Base-by-base conservation (phyloP, 179 eudicot genomes). In the Amaranthus tricolor region DNA sequence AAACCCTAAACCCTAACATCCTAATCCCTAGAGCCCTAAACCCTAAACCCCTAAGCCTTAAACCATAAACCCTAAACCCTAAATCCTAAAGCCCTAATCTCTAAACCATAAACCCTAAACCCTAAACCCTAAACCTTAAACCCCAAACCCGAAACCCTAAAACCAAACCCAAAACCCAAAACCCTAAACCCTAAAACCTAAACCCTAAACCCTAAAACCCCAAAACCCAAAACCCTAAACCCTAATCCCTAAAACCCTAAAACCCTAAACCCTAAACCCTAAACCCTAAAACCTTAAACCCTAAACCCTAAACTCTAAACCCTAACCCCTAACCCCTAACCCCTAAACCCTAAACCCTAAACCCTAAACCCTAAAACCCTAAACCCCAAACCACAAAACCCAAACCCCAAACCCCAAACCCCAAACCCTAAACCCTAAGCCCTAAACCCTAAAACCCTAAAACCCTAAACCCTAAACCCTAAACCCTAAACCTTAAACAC, bases 181-280 rank as follows among this genome's bases (percentile, higher is more conserved):
- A 77, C 70, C 80, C 64, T 51, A 62, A 77, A 66, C 67, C 80
- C 64, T 51, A 77, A 77, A 51, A 75, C 80, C 63, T 70, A 77
- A 70, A 70, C 75, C 70, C 75, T 31, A 63, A 77, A 68, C 79
- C 79, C 67, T 56, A 76, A 76, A 68, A 57, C 66, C 65, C 9
- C 68, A 68, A 77, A 9, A 9, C 74, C 70, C 74, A 62, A 70
- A 77, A 62, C 61, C 75, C 80, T 55, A 53, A 68, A 76, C 55
- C 79, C 57, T 63, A 70, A 77, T 61, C 61, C 75, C 75, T 71
- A 53, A 77, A 77, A 68, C 75, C 80, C 55, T 60, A 70, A 77
- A n/a, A n/a, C 69, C 74, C 80, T 62, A 70, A 70, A 20, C 70
- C 49, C 64, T 17, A 10, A 9, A 10, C 10, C 64, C 10, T 60